Percentiles rank a stretch among this genome's conserved stretches.
Evolutionary conservation across 2,329 filamentous ascomycete genomes (phyloP).

Genomic region (Phyllosticta capitalensis): DNA sequence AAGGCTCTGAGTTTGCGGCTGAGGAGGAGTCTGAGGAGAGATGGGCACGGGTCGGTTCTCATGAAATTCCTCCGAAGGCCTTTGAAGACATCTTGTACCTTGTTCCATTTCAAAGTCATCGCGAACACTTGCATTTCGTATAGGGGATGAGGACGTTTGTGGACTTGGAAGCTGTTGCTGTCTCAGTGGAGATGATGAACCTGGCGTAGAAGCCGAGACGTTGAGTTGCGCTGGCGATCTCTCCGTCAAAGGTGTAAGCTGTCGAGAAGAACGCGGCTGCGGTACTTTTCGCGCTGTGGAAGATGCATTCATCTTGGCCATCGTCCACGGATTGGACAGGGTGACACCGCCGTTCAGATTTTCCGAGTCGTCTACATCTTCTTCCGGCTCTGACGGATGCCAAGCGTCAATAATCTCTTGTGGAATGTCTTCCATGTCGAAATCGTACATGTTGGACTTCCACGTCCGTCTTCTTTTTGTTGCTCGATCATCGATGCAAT

Average conservation of each 20-base stretch:
- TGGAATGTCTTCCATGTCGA: slow-evolving; percentile 26
- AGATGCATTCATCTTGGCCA: slow-evolving; percentile 38
- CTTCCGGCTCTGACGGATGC: slow-evolving; percentile 17
- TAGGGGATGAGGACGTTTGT: neutral
- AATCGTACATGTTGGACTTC: slow-evolving; percentile 30
- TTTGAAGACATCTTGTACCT: neutral
- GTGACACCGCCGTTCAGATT: slow-evolving; percentile 16
- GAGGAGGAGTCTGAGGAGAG: neutral
- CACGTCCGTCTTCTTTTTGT: slow-evolving; percentile 16
- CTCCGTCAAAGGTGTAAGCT: slow-evolving; percentile 16
- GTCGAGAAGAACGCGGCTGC: neutral
- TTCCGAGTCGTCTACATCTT: slow-evolving; percentile 19
- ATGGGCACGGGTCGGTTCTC: neutral
- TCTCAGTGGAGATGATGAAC: neutral
- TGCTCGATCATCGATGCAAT: neutral
- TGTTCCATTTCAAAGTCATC: neutral
- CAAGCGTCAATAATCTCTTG: slow-evolving; percentile 15
- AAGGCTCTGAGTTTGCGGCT: neutral
- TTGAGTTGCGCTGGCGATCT: neutral
- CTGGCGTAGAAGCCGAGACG: slow-evolving; percentile 11
- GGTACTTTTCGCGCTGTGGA: neutral
- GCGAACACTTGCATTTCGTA: neutral
- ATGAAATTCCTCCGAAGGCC: neutral
- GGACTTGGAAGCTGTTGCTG: neutral
- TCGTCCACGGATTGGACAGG: slow-evolving; percentile 40